Base-by-base conservation (phyloP, 768 basidiomycete species). In the Hemileccinum impolitum region DNA sequence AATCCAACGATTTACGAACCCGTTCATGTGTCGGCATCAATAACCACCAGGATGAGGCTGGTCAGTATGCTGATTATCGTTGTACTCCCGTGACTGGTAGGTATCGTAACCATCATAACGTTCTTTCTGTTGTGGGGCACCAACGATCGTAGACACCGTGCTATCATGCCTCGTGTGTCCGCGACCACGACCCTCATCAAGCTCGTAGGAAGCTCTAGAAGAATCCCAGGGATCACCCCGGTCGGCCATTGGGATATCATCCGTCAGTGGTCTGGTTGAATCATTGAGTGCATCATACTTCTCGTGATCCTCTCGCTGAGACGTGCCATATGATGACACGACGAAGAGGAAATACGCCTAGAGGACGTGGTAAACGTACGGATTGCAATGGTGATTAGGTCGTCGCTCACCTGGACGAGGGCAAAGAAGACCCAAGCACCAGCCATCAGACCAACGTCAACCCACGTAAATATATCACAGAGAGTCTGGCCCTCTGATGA, bases 401-500 rank as follows among this genome's bases (percentile, higher is more conserved):
- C 7, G 19, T 41, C 17, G 58, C 84, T 57, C 66, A 86, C 87
- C 66, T 95, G 92, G 31, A 89, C 71, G 52, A 85, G 72, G n/a
- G 78, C 80, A 23, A 96, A 73, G 14, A 96, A 61, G 10, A 88
- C 68, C 90, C 94, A 97, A 6, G 96, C 73, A 8, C 81, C 90
- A 17, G 77, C 87, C 92, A 98, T 94, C 48, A 97, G 71, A 32
- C 94, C 94, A 13, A 96, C 74, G 59, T 90, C 88, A 10, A 91
- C 88, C 90, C 93, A 96, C 5, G 92, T 76, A 63, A 97, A 95
- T 47, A 96, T 86, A 40, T 84, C 75, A 70, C 96, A 99, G 19
- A 98, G 75, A 6, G 79, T 82, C 31, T 83, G 66, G 6, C 83
- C 88, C 64, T 91, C 79, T 32, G 66, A 59, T 13, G 67, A 61